Evolutionary conservation across 2,329 filamentous ascomycete species (phyloP), one percentile per base, ranked within the genome.

Genomic region (Colletotrichum coccodes): DNA sequence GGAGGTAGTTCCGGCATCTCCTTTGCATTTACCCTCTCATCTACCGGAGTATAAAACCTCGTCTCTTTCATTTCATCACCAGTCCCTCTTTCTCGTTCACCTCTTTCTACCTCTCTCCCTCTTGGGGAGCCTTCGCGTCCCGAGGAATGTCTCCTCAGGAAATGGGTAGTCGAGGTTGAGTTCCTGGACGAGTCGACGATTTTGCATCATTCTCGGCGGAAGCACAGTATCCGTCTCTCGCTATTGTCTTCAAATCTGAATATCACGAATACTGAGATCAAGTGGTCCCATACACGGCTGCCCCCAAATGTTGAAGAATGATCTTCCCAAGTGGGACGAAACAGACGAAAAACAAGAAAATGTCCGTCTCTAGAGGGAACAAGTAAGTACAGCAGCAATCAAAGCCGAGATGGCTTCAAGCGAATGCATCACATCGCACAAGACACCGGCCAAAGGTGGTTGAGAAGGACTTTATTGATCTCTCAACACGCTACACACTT

Each of bases 101-200:
- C 14, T 30, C 2, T 9, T 3, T 30, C n/a, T n/a, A n/a, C n/a
- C n/a, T n/a, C n/a, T 21, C 2, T 14, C 16, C 21, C 30, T 34
- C 3, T 8, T 16, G 11, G 16, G 16, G 8, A 21, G 14, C 30
- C 8, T 1, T 52, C 18, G n/a, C 6, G n/a, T 5, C n/a, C 6
- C 18, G 0, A 7, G 3, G 1, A 11, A 21, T 1, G 9, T 30
- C 28, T 32, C 21, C 7, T 32, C 4, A 2, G 6, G 3, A 4
- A 3, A 11, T 11, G 5, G 4, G 18, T 3, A 18, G 12, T 4
- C 6, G 23, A 8, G 11, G 26, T 26, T 14, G 44, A 47, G 2
- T 28, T 28, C n/a, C 6, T 28, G 12, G 14, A 7, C 23, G 4
- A 28, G 1, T 14, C 2, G 44, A 12, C 44, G 23, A 28, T 47